phyloP scores from a whole-genome alignment of 192 early-diverging fungal genomes.

The Coemansia nantahalensis region DNA sequence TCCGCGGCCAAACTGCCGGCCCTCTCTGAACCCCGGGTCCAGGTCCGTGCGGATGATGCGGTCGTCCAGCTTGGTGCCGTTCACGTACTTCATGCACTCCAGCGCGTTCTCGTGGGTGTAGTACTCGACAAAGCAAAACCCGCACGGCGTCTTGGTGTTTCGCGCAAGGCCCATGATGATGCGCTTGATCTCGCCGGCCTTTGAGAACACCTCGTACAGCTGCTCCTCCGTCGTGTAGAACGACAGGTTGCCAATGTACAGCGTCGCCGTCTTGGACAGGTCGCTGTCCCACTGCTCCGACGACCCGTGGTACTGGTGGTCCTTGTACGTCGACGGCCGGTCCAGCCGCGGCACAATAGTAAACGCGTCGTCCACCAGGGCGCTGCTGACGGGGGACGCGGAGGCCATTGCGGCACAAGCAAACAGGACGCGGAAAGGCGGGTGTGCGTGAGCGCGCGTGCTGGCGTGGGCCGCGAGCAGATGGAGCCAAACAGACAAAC shows the following conservation, averaged over 20 bases:
- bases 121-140: conserved; percentile 99
- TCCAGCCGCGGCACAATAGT: conserved; percentile 68
- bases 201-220: conserved; percentile 93
- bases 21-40: conserved; percentile 91
- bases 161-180: conserved; percentile 98
- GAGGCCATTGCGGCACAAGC: no score
- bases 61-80: conserved; percentile 94
- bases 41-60: conserved; percentile 92
- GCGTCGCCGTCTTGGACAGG: conserved; percentile 63
- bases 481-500: no score
- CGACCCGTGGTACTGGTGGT: conserved; percentile 68
- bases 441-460: no score
- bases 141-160: conserved; percentile 93
- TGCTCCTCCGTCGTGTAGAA: conserved; percentile 99
- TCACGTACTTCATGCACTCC: conserved; percentile 90
- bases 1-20: conserved; percentile 95
- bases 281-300: conserved; percentile 32
- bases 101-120: conserved; percentile 89
- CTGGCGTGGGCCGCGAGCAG: no score
- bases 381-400: not conserved
- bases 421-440: no score
- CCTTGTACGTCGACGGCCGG: conserved; percentile 82
- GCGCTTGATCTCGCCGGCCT: conserved; percentile 95
- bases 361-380: conserved; percentile 26
- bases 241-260: conserved; percentile 96